Percentiles rank a stretch among this genome's conserved stretches.
Conservation (phyloP, 768 basidiomycete genomes). For the Tephrocybe sp. region DNA sequence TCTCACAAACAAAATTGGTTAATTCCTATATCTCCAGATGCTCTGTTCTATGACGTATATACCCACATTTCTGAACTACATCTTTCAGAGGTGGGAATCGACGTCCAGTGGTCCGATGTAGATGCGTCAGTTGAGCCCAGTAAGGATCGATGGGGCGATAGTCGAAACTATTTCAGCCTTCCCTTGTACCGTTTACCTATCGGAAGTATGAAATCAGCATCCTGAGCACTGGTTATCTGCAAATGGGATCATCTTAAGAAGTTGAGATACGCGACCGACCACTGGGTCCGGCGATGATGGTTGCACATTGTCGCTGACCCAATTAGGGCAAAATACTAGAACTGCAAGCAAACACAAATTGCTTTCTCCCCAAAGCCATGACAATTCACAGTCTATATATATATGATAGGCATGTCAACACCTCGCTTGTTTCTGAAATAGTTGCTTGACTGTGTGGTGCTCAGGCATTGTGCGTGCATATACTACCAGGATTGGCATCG, state of each 20-base stretch:
- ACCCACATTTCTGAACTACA: slow-evolving; percentile 83
- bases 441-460: slow-evolving; percentile 8
- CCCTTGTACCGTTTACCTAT: slow-evolving; percentile 74
- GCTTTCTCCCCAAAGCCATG: slow-evolving; percentile 42
- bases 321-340: too few relatives aligned
- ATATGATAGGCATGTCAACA: slow-evolving; percentile 70
- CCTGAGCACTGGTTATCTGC: neutral
- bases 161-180: slow-evolving; percentile 72
- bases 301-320: too few relatives aligned
- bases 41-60: slow-evolving; percentile 89
- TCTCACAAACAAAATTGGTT: slow-evolving; percentile 7
- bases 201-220: slow-evolving; percentile 28
- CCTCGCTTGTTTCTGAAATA: slow-evolving; percentile 1
- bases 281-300: too few relatives aligned
- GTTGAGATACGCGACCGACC: too few relatives aligned
- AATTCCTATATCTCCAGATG: slow-evolving; percentile 46
- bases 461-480: slow-evolving; percentile 85
- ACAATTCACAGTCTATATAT: slow-evolving; percentile 93
- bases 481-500: slow-evolving; percentile 98
- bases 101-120: slow-evolving; percentile 80
- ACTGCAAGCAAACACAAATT: too few relatives aligned
- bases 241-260: too few relatives aligned
- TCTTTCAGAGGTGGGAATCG: slow-evolving; percentile 75
- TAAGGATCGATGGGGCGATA: slow-evolving; percentile 71
- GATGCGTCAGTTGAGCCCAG: slow-evolving; percentile 51